A percentile compares a stretch with the other conserved stretches of the same genome.
phyloP scores from a whole-genome alignment of 352 stramenopile genomes.

The Phytopythium litorale region DNA sequence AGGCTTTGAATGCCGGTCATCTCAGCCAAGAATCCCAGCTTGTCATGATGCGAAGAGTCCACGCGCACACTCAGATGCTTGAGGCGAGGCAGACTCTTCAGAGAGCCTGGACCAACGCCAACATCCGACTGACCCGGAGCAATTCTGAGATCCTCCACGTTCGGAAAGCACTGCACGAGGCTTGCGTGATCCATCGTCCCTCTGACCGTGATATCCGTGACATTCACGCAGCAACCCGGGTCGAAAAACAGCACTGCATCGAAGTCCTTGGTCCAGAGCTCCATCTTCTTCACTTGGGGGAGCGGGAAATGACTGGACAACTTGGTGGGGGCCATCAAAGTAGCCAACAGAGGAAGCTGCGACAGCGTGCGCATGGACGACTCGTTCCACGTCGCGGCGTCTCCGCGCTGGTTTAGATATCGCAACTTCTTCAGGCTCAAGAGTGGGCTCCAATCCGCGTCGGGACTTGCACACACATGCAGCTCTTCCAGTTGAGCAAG shows the following conservation, averaged over 20 bases:
- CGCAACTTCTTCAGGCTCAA: not conserved
- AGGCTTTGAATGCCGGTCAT: not conserved
- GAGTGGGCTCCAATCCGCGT: not conserved
- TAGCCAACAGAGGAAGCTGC: not conserved
- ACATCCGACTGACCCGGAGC: not conserved
- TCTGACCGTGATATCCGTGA: not conserved
- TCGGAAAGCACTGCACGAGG: not conserved
- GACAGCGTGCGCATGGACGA: not conserved
- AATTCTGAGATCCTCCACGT: not conserved
- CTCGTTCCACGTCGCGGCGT: not conserved
- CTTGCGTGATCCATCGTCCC: not conserved
- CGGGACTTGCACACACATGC: not conserved
- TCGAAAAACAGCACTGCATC: not conserved
- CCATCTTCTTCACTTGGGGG: not conserved
- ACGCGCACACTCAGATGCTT: not conserved
- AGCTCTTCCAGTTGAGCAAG: not conserved
- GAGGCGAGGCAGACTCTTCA: not conserved
- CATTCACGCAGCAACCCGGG: not conserved
- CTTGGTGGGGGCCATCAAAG: not conserved
- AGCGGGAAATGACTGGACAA: not conserved
- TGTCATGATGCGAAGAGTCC: not conserved
- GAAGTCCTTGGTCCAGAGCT: not conserved
- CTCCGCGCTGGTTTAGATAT: not conserved
- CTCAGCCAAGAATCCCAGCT: not conserved
- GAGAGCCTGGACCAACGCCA: not conserved